Conservation (phyloP, 2,329 filamentous ascomycete genomes). For the Aspergillus sp. region DNA sequence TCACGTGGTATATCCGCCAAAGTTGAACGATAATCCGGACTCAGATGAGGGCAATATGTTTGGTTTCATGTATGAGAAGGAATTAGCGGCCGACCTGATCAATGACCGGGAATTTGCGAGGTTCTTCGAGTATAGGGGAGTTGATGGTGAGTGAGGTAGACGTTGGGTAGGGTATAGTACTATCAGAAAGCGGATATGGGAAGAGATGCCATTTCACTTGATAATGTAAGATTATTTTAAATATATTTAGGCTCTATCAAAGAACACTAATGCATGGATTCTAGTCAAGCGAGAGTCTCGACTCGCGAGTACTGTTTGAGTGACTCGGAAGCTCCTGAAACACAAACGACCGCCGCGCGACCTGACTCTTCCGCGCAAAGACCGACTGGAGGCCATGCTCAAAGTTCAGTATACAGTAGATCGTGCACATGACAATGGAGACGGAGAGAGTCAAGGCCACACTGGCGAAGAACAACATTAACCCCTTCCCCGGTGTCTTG, state of each 20-base stretch:
- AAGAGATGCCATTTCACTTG: no score
- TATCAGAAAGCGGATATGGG: no score
- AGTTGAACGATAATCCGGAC: slow-evolving; percentile 30
- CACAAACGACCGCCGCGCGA: background rate
- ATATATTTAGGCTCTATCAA: no score
- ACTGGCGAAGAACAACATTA: slow-evolving; percentile 4
- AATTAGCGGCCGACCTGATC: slow-evolving; percentile 26
- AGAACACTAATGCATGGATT: no score
- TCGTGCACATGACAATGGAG: background rate
- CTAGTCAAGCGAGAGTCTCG: background rate
- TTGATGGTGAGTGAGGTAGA: slow-evolving; percentile 19
- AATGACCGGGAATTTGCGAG: slow-evolving; percentile 31
- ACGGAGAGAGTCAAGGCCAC: background rate
- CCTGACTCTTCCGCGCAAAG: background rate
- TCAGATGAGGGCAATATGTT: slow-evolving; percentile 18
- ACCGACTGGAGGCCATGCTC: background rate
- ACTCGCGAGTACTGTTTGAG: background rate
- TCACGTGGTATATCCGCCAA: slow-evolving; percentile 26
- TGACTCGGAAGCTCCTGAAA: background rate
- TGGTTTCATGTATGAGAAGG: slow-evolving; percentile 32
- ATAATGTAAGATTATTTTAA: no score
- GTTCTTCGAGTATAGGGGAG: slow-evolving; percentile 37
- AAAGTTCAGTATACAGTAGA: slow-evolving; percentile 2
- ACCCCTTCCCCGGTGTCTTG: background rate
- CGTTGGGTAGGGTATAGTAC: no score